phyloP scores from a whole-genome alignment of 2,329 filamentous ascomycete genomes.

The Ophiocordyceps robertsii region DNA sequence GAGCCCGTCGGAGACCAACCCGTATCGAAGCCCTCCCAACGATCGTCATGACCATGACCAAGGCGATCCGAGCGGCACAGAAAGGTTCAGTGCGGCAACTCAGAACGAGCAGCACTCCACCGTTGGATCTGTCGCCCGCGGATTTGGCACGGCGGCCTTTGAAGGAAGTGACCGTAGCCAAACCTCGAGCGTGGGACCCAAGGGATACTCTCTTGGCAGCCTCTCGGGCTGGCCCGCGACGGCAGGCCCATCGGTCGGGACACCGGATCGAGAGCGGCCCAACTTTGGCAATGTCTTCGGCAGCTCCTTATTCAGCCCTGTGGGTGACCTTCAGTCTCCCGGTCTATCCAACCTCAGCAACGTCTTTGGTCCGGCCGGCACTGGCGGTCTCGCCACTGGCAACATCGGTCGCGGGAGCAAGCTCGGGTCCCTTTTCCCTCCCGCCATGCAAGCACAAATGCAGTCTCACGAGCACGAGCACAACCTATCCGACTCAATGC shows the following conservation, averaged over 20 bases:
- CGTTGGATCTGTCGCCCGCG: conserved; percentile 42
- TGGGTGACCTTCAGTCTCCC: conserved; percentile 68
- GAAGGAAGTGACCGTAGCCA: conserved; percentile 83
- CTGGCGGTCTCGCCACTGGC: conserved; percentile 41
- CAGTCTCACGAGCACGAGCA: conserved; percentile 57
- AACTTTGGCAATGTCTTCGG: conserved; percentile 52
- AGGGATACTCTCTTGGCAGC: conserved; percentile 54
- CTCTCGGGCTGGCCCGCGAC: conserved; percentile 50
- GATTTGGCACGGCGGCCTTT: conserved; percentile 35
- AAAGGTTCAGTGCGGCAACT: conserved; percentile 29
- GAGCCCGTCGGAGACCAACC: conserved; percentile 92
- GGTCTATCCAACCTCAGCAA: conserved; percentile 52
- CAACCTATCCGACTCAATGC: conserved; percentile 38
- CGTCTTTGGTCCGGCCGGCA: conserved; percentile 53
- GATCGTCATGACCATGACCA: conserved; percentile 56
- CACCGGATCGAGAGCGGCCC: conserved; percentile 51
- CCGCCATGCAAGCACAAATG: conserved; percentile 86
- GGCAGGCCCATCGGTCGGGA: conserved; percentile 43
- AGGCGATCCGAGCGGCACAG: conserved; percentile 36
- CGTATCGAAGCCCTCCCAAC: conserved; percentile 80
- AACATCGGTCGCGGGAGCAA: conserved; percentile 68
- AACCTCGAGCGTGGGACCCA: conserved; percentile 75
- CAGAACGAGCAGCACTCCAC: conserved; percentile 25
- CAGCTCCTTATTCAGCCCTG: conserved; percentile 64
- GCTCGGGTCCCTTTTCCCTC: conserved; percentile 74